These are phyloP conservation scores for Polysphondylium violaceum DNA, from an alignment of 78 protist genomes.

Conservation along the genomic window DNA sequence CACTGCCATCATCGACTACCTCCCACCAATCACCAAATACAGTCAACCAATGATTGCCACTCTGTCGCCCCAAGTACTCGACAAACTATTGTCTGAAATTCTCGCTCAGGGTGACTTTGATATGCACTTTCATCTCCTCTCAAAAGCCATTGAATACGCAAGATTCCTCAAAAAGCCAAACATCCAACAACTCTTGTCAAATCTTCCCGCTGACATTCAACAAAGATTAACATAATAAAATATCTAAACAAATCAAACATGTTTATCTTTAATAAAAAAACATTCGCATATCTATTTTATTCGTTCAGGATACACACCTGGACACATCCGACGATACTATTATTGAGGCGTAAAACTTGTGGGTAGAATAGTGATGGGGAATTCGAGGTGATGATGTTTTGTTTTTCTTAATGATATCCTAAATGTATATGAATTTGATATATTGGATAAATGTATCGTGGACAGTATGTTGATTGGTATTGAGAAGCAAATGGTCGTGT, in stretches of 20 bases:
- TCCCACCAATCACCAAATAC: too few species aligned
- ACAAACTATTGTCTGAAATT: too few species aligned
- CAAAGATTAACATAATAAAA: not conserved
- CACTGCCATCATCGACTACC: too few species aligned
- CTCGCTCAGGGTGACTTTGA: too few species aligned
- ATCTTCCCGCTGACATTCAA: too few species aligned
- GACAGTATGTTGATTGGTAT: slow-evolving; percentile 37
- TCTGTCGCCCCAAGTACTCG: too few species aligned
- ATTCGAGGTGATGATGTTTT: not conserved
- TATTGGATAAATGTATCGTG: slow-evolving; percentile 24
- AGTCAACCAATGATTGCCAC: too few species aligned
- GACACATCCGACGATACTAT: not conserved
- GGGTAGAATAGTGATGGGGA: not conserved
- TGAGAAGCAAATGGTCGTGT: not conserved
- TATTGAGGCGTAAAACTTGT: not conserved
- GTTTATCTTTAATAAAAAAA: not conserved
- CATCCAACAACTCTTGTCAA: not conserved
- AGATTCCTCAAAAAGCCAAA: too few species aligned
- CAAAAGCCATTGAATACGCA: too few species aligned
- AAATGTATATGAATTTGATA: slow-evolving; percentile 14
- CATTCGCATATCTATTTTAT: not conserved
- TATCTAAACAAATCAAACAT: too few species aligned
- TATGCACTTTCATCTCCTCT: too few species aligned
- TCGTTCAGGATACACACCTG: not conserved
- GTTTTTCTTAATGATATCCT: slow-evolving; percentile 25